These are phyloP conservation scores for Trifolium dubium DNA, from an alignment of 306 rosid genomes.

Conservation along the genomic window DNA sequence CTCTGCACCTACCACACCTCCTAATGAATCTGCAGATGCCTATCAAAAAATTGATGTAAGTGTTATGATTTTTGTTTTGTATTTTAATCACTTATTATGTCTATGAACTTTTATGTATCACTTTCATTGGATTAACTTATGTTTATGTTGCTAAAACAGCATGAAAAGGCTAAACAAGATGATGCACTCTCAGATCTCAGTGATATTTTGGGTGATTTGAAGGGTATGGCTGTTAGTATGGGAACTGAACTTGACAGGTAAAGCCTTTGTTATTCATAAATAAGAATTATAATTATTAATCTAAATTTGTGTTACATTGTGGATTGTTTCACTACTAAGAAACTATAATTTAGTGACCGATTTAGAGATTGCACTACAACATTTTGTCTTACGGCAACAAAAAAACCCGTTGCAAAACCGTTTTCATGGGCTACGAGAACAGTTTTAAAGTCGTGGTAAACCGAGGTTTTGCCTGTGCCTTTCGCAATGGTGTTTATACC, in stretches of 20 bases:
- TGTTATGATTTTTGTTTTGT: background rate
- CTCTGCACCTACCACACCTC: constrained; percentile 61
- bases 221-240: constrained; percentile 86
- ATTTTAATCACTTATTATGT: background rate
- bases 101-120: constrained; percentile 3
- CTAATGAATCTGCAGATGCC: constrained; percentile 55
- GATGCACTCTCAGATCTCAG: constrained; percentile 82
- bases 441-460: no score
- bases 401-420: no score
- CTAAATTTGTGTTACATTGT: background rate
- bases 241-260: constrained; percentile 89
- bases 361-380: no score
- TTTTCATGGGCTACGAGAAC: no score
- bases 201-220: constrained; percentile 89
- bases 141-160: constrained; percentile 44
- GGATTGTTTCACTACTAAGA: background rate
- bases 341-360: no score
- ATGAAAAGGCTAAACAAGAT: constrained; percentile 87
- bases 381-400: no score
- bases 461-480: no score
- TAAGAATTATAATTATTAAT: background rate
- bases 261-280: background rate
- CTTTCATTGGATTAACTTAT: constrained; percentile 22
- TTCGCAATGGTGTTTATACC: no score
- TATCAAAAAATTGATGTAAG: constrained; percentile 80